Conservation (phyloP, 23 red algal species). For the Gracilaria caudata region DNA sequence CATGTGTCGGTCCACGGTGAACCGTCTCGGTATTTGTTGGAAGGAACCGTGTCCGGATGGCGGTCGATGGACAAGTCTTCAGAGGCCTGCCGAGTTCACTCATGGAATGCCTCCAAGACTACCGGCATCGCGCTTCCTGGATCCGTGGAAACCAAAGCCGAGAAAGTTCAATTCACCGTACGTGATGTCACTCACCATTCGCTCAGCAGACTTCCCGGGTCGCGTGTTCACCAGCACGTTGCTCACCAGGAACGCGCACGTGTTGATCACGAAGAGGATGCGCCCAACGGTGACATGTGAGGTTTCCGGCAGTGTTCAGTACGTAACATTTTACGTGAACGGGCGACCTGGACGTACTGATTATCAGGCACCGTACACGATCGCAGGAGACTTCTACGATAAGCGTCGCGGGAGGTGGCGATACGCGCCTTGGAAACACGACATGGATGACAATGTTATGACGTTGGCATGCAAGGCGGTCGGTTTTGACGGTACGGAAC, state of each 20-base stretch:
- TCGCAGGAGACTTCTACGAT: constrained; percentile 44
- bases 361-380: constrained; percentile 31
- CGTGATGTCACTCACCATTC: constrained; percentile 51
- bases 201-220: constrained; percentile 46
- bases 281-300: constrained; percentile 54
- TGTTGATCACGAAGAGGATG: constrained; percentile 41
- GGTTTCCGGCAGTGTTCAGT: constrained; percentile 27
- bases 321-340: constrained; percentile 41
- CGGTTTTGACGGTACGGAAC: constrained; percentile 42
- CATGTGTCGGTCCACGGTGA: constrained; percentile 54
- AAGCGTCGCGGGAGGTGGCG: background rate
- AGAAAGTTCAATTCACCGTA: constrained; percentile 24
- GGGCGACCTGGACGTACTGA: constrained; percentile 13
- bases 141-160: constrained; percentile 27
- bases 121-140: constrained; percentile 1
- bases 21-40: constrained; percentile 56
- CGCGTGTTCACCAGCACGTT: constrained; percentile 35
- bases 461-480: constrained; percentile 35
- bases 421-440: constrained; percentile 43
- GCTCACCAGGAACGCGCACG: constrained; percentile 16
- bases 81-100: constrained; percentile 35
- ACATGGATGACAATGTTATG: constrained; percentile 31
- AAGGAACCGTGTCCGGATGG: constrained; percentile 58
- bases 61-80: constrained; percentile 28
- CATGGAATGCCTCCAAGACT: background rate